Evolutionary conservation across 306 rosid genomes (phyloP).

Genomic region (Vicia villosa): DNA sequence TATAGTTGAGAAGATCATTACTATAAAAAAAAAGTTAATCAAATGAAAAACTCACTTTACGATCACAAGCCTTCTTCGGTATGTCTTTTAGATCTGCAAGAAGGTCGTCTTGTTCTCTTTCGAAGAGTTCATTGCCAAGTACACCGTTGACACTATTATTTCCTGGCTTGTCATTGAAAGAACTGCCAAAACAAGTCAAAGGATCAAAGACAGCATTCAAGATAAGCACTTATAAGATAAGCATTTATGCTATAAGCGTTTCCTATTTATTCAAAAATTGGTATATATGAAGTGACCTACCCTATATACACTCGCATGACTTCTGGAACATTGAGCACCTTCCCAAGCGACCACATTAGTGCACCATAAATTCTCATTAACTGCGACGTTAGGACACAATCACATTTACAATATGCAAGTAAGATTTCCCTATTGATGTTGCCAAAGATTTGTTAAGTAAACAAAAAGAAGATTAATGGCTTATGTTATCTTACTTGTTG

Average conservation of each 20-base stretch:
- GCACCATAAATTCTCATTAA: constrained; percentile 98
- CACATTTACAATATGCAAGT: background rate
- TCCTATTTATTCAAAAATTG: background rate
- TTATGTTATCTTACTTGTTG: constrained; percentile 67
- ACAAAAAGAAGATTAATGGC: background rate
- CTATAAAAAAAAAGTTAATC: background rate
- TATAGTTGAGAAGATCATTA: background rate
- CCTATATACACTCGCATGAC: constrained; percentile 92
- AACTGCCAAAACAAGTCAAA: constrained; percentile 48
- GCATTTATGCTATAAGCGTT: background rate
- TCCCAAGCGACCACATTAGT: constrained; percentile 99
- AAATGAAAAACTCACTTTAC: constrained; percentile 61
- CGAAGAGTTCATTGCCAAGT: constrained; percentile 85
- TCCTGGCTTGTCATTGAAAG: constrained; percentile 84
- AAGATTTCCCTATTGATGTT: background rate
- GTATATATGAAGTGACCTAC: constrained; percentile 46
- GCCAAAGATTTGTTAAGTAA: background rate
- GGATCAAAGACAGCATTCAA: background rate
- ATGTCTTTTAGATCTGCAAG: constrained; percentile 87
- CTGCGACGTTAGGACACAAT: constrained; percentile 44
- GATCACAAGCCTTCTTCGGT: constrained; percentile 94
- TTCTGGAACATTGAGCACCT: constrained; percentile 90
- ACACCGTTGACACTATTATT: constrained; percentile 57
- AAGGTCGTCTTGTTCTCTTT: constrained; percentile 90
- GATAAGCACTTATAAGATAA: background rate